A percentile compares a stretch with the other conserved stretches of the same genome.
Evolutionary conservation across 2,329 filamentous ascomycete genomes (phyloP).

Genomic region (Venturia asperata): DNA sequence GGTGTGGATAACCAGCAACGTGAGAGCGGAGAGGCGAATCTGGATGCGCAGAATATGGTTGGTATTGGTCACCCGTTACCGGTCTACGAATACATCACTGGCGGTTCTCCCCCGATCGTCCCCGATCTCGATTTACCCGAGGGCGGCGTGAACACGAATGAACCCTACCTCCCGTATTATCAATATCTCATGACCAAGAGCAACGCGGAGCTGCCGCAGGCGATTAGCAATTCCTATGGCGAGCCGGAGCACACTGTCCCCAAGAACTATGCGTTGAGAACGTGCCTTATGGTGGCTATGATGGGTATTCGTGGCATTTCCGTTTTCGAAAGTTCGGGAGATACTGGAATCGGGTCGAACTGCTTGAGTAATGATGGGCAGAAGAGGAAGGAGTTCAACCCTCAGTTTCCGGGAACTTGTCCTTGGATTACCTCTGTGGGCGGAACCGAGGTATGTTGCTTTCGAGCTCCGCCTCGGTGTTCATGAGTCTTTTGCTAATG

Average conservation of each 20-base stretch:
- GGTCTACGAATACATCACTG: slow-evolving; percentile 42
- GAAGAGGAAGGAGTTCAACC: slow-evolving; percentile 38
- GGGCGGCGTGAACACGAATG: slow-evolving; percentile 38
- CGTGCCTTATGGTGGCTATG: slow-evolving; percentile 35
- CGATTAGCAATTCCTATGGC: slow-evolving; percentile 35
- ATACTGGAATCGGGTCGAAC: slow-evolving; percentile 35
- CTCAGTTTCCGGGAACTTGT: slow-evolving; percentile 42
- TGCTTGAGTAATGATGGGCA: slow-evolving; percentile 42
- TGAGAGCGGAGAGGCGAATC: slow-evolving; percentile 27
- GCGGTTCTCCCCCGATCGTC: slow-evolving; percentile 40
- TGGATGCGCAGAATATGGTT: slow-evolving; percentile 41
- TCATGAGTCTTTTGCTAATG: background rate
- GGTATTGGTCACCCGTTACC: slow-evolving; percentile 39
- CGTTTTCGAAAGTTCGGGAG: slow-evolving; percentile 35
- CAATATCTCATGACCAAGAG: slow-evolving; percentile 30
- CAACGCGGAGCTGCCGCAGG: slow-evolving; percentile 32
- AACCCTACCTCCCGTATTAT: slow-evolving; percentile 40
- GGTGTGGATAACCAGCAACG: slow-evolving; percentile 12
- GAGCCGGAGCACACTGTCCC: slow-evolving; percentile 37
- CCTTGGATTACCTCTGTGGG: slow-evolving; percentile 44
- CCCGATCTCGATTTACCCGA: slow-evolving; percentile 43
- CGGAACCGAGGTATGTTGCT: slow-evolving; percentile 29
- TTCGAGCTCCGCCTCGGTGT: background rate
- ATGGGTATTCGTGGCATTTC: slow-evolving; percentile 36
- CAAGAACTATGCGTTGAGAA: slow-evolving; percentile 31